Evolutionary conservation across 371 early-diverging fungal genomes (phyloP), one percentile per base, ranked within the genome.

Genomic region (Catenaria anguillulae): DNA sequence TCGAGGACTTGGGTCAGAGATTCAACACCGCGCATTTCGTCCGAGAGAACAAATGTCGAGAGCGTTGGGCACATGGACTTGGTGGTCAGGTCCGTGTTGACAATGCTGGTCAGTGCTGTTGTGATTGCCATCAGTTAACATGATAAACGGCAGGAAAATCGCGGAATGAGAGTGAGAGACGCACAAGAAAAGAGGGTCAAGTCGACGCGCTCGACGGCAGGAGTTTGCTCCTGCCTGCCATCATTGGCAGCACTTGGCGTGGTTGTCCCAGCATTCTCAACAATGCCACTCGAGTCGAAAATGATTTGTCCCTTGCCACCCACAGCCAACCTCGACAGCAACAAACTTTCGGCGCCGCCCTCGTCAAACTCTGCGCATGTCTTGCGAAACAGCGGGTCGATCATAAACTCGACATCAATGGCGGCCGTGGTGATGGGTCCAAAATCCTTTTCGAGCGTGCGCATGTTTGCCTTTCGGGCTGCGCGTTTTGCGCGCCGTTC

Each of bases 311-410:
- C 89, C 12, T 85, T 78, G 6, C 72, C 75, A 56, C 90, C 84
- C 36, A 94, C 76, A 35, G 77, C 73, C 45, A 97, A 70, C 65
- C 91, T 88, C 69, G 92, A 93, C 55, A 96, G 73, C 46, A 97
- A 71, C 42, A 97, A 72, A 4, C 94, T 94, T 45, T 89, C 84
- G 10, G 95, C 92, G 5, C 95, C 96, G n/a, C 97, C 94, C 74
- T 97, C 95, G 70, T 96, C 97, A 76, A 96, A 95, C 67, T 94
- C 96, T 10, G 97, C 94, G 2, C 88, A 91, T 23, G 93, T 93
- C 70, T 97, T 97, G 68, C 91, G 88, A 76, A 96, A 96, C 37
- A 97, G 77, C n/a, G 97, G 97, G 68, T 97, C 97, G 24, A 94
- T 88, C 0, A 83, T 70, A 63, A 92, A 92, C 68, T 97, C 97